Base-by-base conservation (phyloP, 768 basidiomycete genomes). In the Termitomyces sp. region DNA sequence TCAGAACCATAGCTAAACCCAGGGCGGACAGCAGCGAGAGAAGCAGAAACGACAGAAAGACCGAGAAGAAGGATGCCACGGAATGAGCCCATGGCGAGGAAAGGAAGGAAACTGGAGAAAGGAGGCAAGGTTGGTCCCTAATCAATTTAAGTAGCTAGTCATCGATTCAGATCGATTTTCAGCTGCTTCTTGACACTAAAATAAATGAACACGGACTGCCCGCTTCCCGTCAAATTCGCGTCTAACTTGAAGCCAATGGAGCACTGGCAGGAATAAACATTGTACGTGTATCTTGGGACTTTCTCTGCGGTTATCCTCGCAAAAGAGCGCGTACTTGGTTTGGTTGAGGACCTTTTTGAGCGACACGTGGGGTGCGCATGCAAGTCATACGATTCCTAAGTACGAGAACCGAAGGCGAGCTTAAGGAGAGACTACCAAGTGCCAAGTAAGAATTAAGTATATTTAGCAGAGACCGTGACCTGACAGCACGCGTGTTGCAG, bases 1-100 rank as follows among this genome's bases (percentile, higher is more conserved):
- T 84, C 65, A 6, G 81, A 79, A 24, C 90, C 91, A 66, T 93
- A 93, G 4, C 89, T 80, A 67, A 92, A 92, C 55, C 84, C 82
- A 20, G 80, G 83, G 22, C 71, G 74, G 59, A 86, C 72, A 16
- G 74, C 76, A 55, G 57, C 58, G 32, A 70, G 38, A 33, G 74
- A 65, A 48, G 77, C 65, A 18, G 77, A 63, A 22, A 69, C 70
- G 52, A 75, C 24, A 45, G 76, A 70, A 64, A 74, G 57, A 51
- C 69, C 46, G 60, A 67, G 69, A 68, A 72, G 44, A 48, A 64
- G 68, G 50, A 63, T 33, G 53, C 59, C 63, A 35, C 58, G 61
- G 46, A 58, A 58, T 54, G 63, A 59, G 63, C 49, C 57, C 64
- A 64, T 61, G 39, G 38, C 9, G 61, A 59, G 46, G 57, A 48